phyloP scores from a whole-genome alignment of 2,329 filamentous ascomycete species.

The Ustilaginoidea virens region DNA sequence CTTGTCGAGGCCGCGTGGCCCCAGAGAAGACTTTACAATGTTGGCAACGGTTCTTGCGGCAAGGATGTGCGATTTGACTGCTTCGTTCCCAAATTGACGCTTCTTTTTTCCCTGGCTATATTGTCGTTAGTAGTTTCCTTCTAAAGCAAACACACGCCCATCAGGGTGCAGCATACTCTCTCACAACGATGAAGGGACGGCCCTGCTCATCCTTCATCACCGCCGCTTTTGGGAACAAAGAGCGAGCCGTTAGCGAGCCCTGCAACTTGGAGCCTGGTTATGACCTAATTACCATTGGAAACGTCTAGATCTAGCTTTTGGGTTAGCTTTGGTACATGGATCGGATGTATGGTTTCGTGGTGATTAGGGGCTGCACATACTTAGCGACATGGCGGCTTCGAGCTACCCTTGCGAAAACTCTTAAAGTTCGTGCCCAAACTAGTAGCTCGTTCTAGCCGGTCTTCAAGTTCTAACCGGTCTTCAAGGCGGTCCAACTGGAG shows the following conservation, averaged over 20 bases:
- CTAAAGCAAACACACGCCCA: background rate
- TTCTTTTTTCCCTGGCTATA: conserved; percentile 90
- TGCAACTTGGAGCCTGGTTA: background rate
- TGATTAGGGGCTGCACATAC: conserved; percentile 17
- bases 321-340: conserved; percentile 19
- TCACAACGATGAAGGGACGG: conserved; percentile 91
- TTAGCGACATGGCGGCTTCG: conserved; percentile 22
- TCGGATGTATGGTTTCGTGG: conserved; percentile 4
- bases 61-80: conserved; percentile 95
- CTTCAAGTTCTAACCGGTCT: too few species aligned
- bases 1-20: conserved; percentile 92
- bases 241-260: conserved; percentile 6
- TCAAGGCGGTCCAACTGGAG: too few species aligned
- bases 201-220: conserved; percentile 96
- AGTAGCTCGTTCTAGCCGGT: too few species aligned
- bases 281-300: conserved; percentile 47
- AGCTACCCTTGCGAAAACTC: conserved; percentile 13
- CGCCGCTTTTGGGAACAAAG: conserved; percentile 29
- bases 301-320: conserved; percentile 56
- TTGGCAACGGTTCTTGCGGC: conserved; percentile 91
- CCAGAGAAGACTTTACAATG: conserved; percentile 93
- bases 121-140: conserved; percentile 11
- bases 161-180: conserved; percentile 55
- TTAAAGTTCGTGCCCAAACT: conserved; percentile 4
- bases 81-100: conserved; percentile 89